Evolutionary conservation across 768 basidiomycete species (phyloP).

Genomic region (Inosperma sp.): DNA sequence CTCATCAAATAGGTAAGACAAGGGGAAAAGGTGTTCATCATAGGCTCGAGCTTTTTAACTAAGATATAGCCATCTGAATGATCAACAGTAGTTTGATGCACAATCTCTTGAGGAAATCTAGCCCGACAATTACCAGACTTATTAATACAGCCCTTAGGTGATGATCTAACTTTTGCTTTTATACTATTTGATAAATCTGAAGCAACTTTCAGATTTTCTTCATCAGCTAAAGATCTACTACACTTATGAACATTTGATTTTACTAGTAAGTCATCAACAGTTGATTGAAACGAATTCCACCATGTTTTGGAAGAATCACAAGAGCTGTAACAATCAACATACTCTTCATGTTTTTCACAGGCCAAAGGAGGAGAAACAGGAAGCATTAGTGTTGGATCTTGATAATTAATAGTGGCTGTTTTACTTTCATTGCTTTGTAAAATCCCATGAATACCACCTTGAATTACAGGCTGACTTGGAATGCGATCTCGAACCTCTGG

Average conservation of each 20-base stretch:
- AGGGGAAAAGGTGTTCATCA: conserved; percentile 27
- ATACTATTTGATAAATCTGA: not conserved
- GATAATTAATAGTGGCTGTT: not conserved
- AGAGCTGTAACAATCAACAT: not conserved
- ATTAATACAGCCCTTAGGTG: conserved; percentile 13
- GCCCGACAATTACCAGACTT: conserved; percentile 21
- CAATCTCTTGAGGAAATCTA: conserved; percentile 23
- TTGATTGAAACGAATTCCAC: conserved; percentile 16
- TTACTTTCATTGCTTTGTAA: not conserved
- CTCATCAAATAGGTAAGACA: conserved; percentile 25
- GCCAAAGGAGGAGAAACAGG: conserved; percentile 20
- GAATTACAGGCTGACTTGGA: not conserved
- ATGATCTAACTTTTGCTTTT: not conserved
- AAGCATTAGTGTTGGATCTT: conserved; percentile 22
- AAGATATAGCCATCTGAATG: conserved; percentile 19
- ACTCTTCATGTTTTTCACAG: not conserved
- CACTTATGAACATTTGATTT: not conserved
- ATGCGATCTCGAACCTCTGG: conserved; percentile 12
- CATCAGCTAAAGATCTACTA: not conserved
- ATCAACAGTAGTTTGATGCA: conserved; percentile 14
- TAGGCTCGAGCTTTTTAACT: conserved; percentile 27
- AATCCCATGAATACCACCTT: conserved; percentile 1
- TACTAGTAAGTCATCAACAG: conserved; percentile 1
- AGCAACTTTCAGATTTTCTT: no score
- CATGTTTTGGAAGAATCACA: conserved; percentile 4